Evolutionary conservation across 441 rosid genomes (phyloP), one percentile per base, ranked within the genome.

Genomic region (Eruca vesicaria): DNA sequence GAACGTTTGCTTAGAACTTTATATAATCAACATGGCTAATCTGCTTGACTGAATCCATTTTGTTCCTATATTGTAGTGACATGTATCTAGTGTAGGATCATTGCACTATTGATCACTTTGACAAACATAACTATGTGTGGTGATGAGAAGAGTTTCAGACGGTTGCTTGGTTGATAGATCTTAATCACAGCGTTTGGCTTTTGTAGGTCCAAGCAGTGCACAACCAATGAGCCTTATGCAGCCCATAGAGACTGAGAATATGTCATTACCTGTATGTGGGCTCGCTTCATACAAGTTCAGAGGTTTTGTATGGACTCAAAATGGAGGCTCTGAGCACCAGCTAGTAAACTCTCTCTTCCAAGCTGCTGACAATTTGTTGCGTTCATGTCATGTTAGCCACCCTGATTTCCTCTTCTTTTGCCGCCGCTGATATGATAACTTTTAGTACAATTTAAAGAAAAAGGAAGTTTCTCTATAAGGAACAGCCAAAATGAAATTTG

Each of bases 321-420:
- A 77, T 16, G 74, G 63, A 8, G 81, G 87, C 21, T 63, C 55
- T 6, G 88, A 84, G 66, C 53, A 68, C 36, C 82, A 81, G 62
- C 67, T 85, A 48, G 84, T 88, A 12, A 80, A 80, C 76, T 75
- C 78, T 28, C 89, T 90, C 52, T 72, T 82, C 53, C 86, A 82
- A 79, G 83, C 74, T 3, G 97, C 94, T 23, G 90, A 85, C 48
- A 63, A 70, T 29, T 83, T 85, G 91, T 65, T 90, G 78, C 82
- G 84, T 77, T 56, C 74, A 61, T 18, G 59, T 76, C 67, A 84
- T 56, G 96, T 87, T 69, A 81, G 73, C 81, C 96, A 92, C 62
- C 97, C 97, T 33, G 96, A 92, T 75, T 92, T 88, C 85, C 16
- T 78, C 71, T 90, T 90, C 78, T 92, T 92, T 86, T 74, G 80